phyloP scores from a whole-genome alignment of 2,329 filamentous ascomycete genomes.

The Penicillium janthinellum region DNA sequence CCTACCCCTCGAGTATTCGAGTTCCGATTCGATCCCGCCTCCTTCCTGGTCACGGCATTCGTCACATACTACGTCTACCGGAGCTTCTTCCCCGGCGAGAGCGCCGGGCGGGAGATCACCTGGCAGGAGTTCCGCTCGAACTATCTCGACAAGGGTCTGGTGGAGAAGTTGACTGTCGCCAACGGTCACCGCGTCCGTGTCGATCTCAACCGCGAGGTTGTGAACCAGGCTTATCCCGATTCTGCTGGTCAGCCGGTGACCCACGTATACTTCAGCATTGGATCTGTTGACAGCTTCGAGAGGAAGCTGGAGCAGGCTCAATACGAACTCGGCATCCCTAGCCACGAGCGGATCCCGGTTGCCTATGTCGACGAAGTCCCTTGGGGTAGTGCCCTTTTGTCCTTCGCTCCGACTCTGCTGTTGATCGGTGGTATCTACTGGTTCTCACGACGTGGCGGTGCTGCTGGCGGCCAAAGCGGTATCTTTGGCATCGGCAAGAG shows the following conservation, averaged over 20 bases:
- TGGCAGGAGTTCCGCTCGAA: conserved; percentile 96
- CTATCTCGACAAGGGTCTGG: conserved; percentile 92
- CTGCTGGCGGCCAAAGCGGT: conserved; percentile 67
- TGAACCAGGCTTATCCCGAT: conserved; percentile 72
- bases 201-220: conserved; percentile 74
- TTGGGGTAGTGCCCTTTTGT: conserved; percentile 70
- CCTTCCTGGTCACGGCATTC: conserved; percentile 60
- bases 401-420: conserved; percentile 84
- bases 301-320: conserved; percentile 85
- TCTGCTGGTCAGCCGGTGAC: conserved; percentile 70
- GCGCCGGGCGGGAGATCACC: conserved; percentile 76
- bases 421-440: conserved; percentile 82
- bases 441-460: conserved; percentile 71
- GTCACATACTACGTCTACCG: conserved; percentile 65
- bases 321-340: conserved; percentile 80
- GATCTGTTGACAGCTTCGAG: conserved; percentile 92
- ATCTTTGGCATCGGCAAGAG: conserved; percentile 97
- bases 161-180: conserved; percentile 86
- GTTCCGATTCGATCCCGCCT: conserved; percentile 57
- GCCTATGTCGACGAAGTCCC: conserved; percentile 78
- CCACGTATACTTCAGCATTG: conserved; percentile 92
- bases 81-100: conserved; percentile 67
- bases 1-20: conserved; percentile 44
- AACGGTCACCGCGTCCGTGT: conserved; percentile 78
- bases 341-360: conserved; percentile 87